Conservation (phyloP, 2,329 filamentous ascomycete genomes). For the Fusarium neocosmosporiellum region DNA sequence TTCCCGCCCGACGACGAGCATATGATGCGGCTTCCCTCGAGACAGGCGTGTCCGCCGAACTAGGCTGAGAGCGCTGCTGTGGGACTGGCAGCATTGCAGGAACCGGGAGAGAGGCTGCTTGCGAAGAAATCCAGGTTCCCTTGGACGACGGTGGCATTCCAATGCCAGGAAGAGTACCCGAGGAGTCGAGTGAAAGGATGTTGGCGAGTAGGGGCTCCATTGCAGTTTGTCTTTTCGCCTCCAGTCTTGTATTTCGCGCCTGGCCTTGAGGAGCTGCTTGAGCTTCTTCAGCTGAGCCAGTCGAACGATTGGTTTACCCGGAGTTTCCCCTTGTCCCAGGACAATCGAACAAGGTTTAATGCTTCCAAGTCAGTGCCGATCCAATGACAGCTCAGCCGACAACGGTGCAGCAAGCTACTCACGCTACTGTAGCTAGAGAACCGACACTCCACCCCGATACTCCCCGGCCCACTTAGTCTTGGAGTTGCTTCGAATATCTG, state of each 20-base stretch:
- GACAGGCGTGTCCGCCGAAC: background rate
- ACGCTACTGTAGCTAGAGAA: background rate
- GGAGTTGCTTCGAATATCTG: background rate
- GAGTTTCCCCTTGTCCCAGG: background rate
- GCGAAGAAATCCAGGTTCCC: background rate
- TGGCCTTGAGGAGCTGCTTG: background rate
- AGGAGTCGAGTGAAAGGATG: conserved; percentile 23
- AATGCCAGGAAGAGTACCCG: background rate
- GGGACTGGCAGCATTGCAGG: background rate
- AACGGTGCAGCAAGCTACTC: background rate
- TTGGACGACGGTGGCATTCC: background rate
- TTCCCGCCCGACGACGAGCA: background rate
- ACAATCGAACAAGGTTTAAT: background rate
- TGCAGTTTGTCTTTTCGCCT: background rate
- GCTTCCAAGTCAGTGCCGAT: background rate
- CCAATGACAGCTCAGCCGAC: background rate
- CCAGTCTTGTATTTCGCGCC: background rate
- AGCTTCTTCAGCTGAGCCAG: background rate
- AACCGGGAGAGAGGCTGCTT: background rate
- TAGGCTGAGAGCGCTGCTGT: background rate
- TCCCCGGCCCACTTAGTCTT: conserved; percentile 12
- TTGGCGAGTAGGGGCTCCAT: conserved; percentile 28
- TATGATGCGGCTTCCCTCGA: background rate
- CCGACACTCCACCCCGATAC: conserved; percentile 25
- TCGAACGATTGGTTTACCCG: background rate